phyloP scores from a whole-genome alignment of 345 rosid species.

The Geranium rotundifolium region DNA sequence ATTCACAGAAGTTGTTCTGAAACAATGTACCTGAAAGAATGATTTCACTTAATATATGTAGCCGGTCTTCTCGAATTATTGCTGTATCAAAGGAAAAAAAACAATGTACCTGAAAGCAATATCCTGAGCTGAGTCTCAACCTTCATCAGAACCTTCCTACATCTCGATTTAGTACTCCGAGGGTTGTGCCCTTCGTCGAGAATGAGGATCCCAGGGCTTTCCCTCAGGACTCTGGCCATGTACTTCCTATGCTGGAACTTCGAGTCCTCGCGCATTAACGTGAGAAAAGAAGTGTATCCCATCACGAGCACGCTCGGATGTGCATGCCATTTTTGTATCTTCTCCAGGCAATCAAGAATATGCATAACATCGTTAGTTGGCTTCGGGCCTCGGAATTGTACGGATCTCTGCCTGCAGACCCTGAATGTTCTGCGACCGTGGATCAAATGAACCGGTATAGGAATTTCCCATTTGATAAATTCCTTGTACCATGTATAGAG shows the following conservation, averaged over 20 bases:
- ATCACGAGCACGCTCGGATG: constrained; percentile 90
- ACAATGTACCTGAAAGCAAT: constrained; percentile 50
- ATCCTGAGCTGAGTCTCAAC: constrained; percentile 65
- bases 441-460: constrained; percentile 73
- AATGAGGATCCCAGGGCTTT: constrained; percentile 74
- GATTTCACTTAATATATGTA: too few species aligned
- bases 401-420: constrained; percentile 29
- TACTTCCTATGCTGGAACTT: constrained; percentile 63
- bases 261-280: constrained; percentile 78
- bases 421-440: constrained; percentile 72
- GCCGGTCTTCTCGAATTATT: too few species aligned
- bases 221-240: constrained; percentile 81
- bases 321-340: constrained; percentile 85
- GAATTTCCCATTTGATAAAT: constrained; percentile 81
- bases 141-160: constrained; percentile 85
- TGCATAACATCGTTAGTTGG: constrained; percentile 82
- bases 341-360: constrained; percentile 77
- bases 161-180: constrained; percentile 82
- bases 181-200: constrained; percentile 95
- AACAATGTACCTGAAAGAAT: constrained; percentile 75
- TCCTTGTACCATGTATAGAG: constrained; percentile 93
- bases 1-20: constrained; percentile 94
- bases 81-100: too few species aligned
- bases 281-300: constrained; percentile 87
- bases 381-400: constrained; percentile 36